Evolutionary conservation across 1,284 basidiomycete genomes (phyloP), one percentile per base, ranked within the genome.

Genomic region (Bjerkandera adusta): DNA sequence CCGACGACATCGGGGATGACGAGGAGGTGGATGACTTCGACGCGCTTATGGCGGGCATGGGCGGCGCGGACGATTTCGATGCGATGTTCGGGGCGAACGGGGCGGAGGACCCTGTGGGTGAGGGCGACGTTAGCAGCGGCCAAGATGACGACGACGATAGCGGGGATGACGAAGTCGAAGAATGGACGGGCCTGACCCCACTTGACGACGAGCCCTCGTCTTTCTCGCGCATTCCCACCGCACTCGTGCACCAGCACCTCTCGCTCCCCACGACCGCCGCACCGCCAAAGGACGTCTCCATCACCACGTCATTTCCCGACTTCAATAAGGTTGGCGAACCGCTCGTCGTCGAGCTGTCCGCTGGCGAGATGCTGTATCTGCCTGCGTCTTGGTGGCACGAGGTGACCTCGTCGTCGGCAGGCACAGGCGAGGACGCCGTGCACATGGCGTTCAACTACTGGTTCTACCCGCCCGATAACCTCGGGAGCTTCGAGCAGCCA

Each of bases 391-490:
- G 64, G 64, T 66, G 64, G 64, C 64, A 66, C 47, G 64, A 66
- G 40, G 64, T 66, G 20, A 66, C 64, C 5, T 65, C 64, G 15
- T 59, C 58, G 4, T 62, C 63, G 10, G 29, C 48, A 6, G 38
- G 20, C 12, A 44, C 42, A 7, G 43, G 27, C 20, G 47, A 45
- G 22, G 35, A 47, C 15, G 56, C 52, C 39, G 52, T 66, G 16
- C 63, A 65, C 36, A 66, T 66, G 64, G 64, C 64, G 26, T 62
- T 66, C 55, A 66, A 66, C 52, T 66, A 65, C 49, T 66, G 64
- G 64, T 65, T 66, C 55, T 66, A 66, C 34, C 64, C 64, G 8
- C 63, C 63, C 8, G 57, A 61, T 33, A 52, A 56, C n/a, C 52
- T 58, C 25, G 58, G 59, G 5, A 52, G 21, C 34, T 66, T 60